Conservation (phyloP, 176 grass and related monocot species). For the Raddia distichophylla region DNA sequence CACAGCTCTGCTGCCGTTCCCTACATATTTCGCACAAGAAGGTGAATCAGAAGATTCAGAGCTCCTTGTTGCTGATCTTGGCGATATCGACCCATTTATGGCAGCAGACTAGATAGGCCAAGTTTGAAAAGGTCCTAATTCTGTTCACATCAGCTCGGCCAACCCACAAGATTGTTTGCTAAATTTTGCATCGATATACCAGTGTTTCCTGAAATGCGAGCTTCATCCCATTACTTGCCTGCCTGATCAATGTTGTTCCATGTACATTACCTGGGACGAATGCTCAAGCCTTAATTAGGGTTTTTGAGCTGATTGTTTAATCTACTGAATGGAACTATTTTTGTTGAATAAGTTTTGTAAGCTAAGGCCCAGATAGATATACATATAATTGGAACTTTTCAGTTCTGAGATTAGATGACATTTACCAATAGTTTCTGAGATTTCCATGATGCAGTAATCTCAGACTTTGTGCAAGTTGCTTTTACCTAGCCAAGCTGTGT, state of each 20-base stretch:
- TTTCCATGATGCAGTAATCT: conserved; percentile 15
- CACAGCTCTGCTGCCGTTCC: conserved; percentile 71
- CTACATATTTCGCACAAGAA: conserved; percentile 76
- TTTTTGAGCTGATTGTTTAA: conserved; percentile 52
- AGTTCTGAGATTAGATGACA: not conserved
- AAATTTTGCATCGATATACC: conserved; percentile 42
- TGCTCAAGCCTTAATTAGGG: conserved; percentile 37
- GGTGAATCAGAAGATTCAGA: conserved; percentile 59
- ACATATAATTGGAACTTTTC: conserved; percentile 34
- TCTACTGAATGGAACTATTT: conserved; percentile 32
- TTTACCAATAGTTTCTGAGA: not conserved
- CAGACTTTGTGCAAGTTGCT: not conserved
- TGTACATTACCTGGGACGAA: conserved; percentile 52
- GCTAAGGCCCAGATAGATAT: conserved; percentile 37
- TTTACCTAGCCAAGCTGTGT: not conserved
- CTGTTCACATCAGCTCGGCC: conserved; percentile 35
- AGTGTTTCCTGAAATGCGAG: conserved; percentile 32
- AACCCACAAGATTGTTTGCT: conserved; percentile 26
- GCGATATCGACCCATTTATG: conserved; percentile 89
- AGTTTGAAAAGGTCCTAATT: not conserved
- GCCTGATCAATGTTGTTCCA: conserved; percentile 49
- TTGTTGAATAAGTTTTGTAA: conserved; percentile 54
- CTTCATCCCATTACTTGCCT: conserved; percentile 26
- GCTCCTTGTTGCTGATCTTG: conserved; percentile 69
- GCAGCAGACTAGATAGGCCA: conserved; percentile 54